Evolutionary conservation across 2,329 filamentous ascomycete species (phyloP), one percentile per base, ranked within the genome.

Genomic region (Alternaria triticina): DNA sequence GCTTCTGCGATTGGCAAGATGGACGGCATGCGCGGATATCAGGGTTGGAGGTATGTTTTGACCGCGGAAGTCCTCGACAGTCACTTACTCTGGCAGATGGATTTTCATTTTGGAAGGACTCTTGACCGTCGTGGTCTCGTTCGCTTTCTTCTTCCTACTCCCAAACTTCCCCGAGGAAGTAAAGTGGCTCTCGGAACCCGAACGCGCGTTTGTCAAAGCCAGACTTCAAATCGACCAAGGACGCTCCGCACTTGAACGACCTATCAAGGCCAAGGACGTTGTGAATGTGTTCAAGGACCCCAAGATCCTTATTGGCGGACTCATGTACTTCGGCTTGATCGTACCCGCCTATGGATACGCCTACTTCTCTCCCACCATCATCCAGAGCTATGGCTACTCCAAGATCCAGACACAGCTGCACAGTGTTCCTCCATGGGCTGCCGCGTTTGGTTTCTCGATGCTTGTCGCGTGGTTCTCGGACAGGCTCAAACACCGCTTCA

Each of bases 1-100:
- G 94, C 94, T 1, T 90, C 89, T 1, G 94, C 90, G 0, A 96
- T 97, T 66, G 92, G 92, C n/a, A 92, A 96, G 74, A 94, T 97
- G 92, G 87, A 93, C 68, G 87, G 87, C 4, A 67, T 91, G 11
- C 80, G 83, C 9, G 88, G 88, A 22, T 96, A 94, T 73, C 71
- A 79, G 1, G 92, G 90, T 10, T 96, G 92, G 92, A 84, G 91
- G 49, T 52, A 25, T 11, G 20, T 36, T 23, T 33, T 22, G 20
- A 10, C 2, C 11, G 49, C 23, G 17, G 20, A 22, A 22, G 20
- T 22, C 20, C 10, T 5, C 1, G 20, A n/a, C 13, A 51, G 13
- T 5, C 5, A 23, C 8, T 36, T 5, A 52, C 28, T 23, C 10
- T n/a, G 30, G 20, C 30, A 52, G 49, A 12, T 94, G 91, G 90